Conservation (phyloP, 2,329 filamentous ascomycete species). For the Pseudophaeomoniella oleicola region DNA sequence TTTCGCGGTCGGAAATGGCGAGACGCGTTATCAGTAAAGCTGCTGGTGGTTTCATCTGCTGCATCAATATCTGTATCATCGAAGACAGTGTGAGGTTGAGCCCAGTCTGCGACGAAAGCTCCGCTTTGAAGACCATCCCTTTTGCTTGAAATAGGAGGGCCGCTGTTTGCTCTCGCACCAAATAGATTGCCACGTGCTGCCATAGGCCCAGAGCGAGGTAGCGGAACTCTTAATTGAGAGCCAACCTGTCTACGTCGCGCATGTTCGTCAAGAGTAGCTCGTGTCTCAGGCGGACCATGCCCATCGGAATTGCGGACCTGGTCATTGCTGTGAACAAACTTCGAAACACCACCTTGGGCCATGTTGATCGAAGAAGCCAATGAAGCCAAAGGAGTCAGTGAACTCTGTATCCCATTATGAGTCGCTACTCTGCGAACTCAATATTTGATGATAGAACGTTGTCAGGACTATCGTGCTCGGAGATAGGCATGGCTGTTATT, state of each 20-base stretch:
- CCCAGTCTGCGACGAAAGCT: neutral
- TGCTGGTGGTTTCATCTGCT: constrained; percentile 1
- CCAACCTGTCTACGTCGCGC: neutral
- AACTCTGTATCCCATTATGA: too few relatives aligned
- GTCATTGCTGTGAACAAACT: neutral
- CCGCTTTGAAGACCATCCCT: neutral
- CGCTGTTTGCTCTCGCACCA: neutral
- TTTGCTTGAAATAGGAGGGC: neutral
- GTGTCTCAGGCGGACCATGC: neutral
- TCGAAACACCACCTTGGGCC: neutral
- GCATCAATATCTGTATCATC: constrained; percentile 1
- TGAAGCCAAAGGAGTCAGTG: too few relatives aligned
- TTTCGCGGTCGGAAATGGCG: neutral
- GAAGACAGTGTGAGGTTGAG: neutral
- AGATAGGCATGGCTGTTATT: too few relatives aligned
- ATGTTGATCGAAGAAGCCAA: neutral
- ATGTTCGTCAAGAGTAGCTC: neutral
- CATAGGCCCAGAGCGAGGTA: neutral
- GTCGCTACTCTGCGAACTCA: too few relatives aligned
- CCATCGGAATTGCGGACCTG: neutral
- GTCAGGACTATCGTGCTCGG: too few relatives aligned
- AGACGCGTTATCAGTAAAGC: neutral
- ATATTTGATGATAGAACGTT: too few relatives aligned
- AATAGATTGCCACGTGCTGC: too few relatives aligned
- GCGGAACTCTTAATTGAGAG: neutral